Evolutionary conservation across 169 alveolate genomes (phyloP).

Genomic region (Plasmodium coatneyi): DNA sequence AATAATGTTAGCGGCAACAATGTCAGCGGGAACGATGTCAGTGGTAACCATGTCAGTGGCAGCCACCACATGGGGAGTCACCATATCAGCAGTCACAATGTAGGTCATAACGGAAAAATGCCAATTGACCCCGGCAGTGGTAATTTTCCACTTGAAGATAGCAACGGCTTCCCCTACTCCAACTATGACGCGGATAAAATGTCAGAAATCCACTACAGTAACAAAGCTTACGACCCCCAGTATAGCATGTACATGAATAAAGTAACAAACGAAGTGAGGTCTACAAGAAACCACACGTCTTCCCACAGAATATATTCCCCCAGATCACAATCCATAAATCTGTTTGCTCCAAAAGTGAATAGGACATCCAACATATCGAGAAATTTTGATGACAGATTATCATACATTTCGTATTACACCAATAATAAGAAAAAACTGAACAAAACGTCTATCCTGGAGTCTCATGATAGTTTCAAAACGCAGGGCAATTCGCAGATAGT

Average conservation of each 20-base stretch:
- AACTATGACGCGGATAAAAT: conserved; percentile 18
- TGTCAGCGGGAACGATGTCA: background rate
- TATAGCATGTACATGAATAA: conserved; percentile 48
- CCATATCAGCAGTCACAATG: background rate
- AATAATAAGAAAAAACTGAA: conserved; percentile 17
- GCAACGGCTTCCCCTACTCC: background rate
- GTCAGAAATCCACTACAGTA: conserved; percentile 39
- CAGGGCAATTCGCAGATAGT: conserved; percentile 65
- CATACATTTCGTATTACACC: conserved; percentile 6
- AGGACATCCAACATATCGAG: conserved; percentile 39
- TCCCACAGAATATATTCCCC: conserved; percentile 34
- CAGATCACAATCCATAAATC: conserved; percentile 42
- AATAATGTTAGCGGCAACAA: background rate
- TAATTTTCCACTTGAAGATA: conserved; percentile 14
- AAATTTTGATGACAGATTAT: conserved; percentile 40
- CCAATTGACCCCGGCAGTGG: background rate
- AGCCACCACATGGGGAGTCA: background rate
- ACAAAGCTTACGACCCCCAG: conserved; percentile 18
- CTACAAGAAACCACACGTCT: conserved; percentile 37
- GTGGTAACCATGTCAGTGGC: background rate
- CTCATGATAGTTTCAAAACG: conserved; percentile 58
- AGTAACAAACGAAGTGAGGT: conserved; percentile 3
- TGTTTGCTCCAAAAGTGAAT: conserved; percentile 7
- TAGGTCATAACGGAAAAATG: background rate
- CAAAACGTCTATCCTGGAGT: conserved; percentile 14